Evolutionary conservation across 2,329 filamentous ascomycete species (phyloP).

Genomic region (Dichotomopilus funicola): DNA sequence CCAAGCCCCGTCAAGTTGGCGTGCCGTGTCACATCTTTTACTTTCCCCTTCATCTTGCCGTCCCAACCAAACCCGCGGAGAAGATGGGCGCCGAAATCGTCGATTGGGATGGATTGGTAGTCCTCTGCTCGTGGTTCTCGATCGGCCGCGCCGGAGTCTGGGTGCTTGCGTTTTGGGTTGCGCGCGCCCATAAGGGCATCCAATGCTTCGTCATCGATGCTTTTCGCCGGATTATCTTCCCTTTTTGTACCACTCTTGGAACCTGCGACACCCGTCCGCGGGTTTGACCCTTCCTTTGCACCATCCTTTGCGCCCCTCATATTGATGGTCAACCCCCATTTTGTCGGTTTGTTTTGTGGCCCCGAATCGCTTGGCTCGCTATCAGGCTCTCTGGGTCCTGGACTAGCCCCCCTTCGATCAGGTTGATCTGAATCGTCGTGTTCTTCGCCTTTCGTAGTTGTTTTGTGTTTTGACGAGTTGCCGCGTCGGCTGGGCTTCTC

Average conservation of each 20-base stretch:
- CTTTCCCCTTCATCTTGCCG: conserved; percentile 54
- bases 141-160: conserved; percentile 63
- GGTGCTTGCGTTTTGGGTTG: conserved; percentile 38
- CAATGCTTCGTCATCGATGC: conserved; percentile 51
- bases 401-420: background rate
- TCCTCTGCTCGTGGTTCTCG: conserved; percentile 70
- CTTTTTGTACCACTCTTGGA: conserved; percentile 18
- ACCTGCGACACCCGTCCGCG: background rate
- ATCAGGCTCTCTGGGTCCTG: background rate
- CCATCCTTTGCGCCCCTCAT: conserved; percentile 26
- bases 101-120: conserved; percentile 83
- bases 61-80: conserved; percentile 96
- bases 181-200: conserved; percentile 55
- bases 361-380: conserved; percentile 17
- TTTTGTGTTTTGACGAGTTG: background rate
- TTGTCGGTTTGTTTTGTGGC: conserved; percentile 46
- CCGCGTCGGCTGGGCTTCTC: background rate
- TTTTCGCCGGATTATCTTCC: conserved; percentile 14
- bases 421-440: background rate
- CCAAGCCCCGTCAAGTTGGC: conserved; percentile 83
- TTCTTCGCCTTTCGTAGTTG: background rate
- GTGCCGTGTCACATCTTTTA: conserved; percentile 60
- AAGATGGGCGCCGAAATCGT: conserved; percentile 88
- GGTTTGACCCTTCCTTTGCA: background rate
- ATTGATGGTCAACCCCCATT: conserved; percentile 45